Conservation (phyloP, 1,284 basidiomycete genomes). For the Fomitiporia mediterranea region DNA sequence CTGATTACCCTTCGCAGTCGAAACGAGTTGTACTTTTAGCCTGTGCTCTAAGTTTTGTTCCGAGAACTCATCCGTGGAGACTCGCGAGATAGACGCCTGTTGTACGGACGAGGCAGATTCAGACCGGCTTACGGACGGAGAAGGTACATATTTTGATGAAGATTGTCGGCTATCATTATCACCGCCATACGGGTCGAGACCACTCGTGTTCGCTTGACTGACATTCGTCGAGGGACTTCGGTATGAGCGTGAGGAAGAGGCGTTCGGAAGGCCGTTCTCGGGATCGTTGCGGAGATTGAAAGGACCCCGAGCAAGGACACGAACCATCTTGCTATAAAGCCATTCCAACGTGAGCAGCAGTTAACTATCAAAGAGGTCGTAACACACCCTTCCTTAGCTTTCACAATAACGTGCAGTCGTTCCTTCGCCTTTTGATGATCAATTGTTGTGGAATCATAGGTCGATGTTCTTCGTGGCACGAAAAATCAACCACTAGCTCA, state of each 20-base stretch:
- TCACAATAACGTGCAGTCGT: constrained; percentile 17
- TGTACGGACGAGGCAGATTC: constrained; percentile 19
- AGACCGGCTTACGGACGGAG: constrained; percentile 16
- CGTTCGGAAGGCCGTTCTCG: constrained; percentile 1
- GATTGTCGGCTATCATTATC: neutral
- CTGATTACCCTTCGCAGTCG: constrained; percentile 8
- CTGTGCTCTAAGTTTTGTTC: constrained; percentile 12
- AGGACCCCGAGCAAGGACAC: constrained; percentile 16
- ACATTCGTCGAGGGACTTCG: constrained; percentile 20
- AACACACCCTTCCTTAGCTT: constrained; percentile 19
- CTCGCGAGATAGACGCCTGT: constrained; percentile 14
- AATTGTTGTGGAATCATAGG: constrained; percentile 16
- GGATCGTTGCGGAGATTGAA: constrained; percentile 19
- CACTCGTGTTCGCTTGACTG: neutral
- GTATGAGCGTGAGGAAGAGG: constrained; percentile 18
- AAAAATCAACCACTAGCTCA: neutral
- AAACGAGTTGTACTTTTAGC: constrained; percentile 13
- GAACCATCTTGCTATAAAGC: constrained; percentile 17
- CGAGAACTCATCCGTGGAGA: constrained; percentile 13
- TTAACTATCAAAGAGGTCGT: neutral
- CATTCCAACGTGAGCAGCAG: neutral
- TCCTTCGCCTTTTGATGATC: constrained; percentile 20
- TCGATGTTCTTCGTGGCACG: neutral
- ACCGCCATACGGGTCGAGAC: neutral
- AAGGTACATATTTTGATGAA: constrained; percentile 11